Base-by-base conservation (phyloP, 2,329 filamentous ascomycete genomes). In the Alternaria triticina region DNA sequence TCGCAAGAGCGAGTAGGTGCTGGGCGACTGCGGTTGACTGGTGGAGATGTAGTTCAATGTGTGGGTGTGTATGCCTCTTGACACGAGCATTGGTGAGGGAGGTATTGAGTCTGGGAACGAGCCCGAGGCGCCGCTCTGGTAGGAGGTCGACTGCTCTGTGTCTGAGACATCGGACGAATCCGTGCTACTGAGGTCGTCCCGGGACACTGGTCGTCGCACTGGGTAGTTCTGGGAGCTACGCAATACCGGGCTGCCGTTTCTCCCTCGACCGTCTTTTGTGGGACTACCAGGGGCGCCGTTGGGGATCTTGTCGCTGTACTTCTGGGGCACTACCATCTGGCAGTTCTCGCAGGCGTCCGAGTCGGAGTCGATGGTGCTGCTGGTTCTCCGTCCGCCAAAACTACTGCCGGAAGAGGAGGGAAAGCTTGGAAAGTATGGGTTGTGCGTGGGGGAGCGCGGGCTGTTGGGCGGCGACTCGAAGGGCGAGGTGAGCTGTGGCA, bases 1-100 rank as follows among this genome's bases (percentile, higher is more conserved):
- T 61, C 86, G 84, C 22, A 88, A 79, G 11, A 86, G 80, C 5
- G 86, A 84, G 73, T 87, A 88, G 46, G 84, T 82, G 7, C 81
- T 79, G 11, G 85, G 84, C 33, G 85, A 84, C 20, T 84, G 81
- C 7, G 86, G 86, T 27, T 86, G 85, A 57, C 84, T 85, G 33
- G 86, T 83, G n/a, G 86, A 87, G 47, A 88, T 81, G 73, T 88
- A 88, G 64, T 84, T 87, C 54, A 88, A 74, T 20, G 85, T 85
- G 66, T 88, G 86, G 10, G 84, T 84, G 68, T 88, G 86, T 64
- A 74, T 73, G 60, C 71, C 71, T 51, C 71, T 70, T 6, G 78
- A 70, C 64, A 82, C 83, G 59, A 81, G 83, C 54, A 80, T 67
- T 55, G 78, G 76, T 11, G 84, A 86, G 15, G 81, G 62, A 67